Conservation (phyloP, 2,329 filamentous ascomycete species). For the Cercospora citrullina region DNA sequence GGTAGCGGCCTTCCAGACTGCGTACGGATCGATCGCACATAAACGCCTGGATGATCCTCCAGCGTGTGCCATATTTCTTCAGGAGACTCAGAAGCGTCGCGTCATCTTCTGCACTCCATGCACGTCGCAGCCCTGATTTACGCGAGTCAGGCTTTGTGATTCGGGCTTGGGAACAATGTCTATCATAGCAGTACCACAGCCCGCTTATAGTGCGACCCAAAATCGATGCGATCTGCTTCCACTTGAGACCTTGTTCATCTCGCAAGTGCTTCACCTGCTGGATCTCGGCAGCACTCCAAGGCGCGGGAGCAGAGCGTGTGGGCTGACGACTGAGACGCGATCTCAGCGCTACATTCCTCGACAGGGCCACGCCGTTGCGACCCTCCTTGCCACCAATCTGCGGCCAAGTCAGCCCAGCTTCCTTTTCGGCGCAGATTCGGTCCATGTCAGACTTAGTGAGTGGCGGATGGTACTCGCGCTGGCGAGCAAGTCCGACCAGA, state of each 20-base stretch:
- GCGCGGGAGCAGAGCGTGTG: background rate
- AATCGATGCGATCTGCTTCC: no score
- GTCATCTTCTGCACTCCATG: background rate
- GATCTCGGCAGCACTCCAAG: background rate
- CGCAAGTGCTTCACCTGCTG: background rate
- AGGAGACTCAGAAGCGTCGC: background rate
- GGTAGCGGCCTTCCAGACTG: background rate
- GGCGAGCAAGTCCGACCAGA: background rate
- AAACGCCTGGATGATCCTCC: background rate
- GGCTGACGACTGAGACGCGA: no score
- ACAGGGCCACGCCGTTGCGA: background rate
- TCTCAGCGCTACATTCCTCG: no score
- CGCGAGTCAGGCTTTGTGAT: background rate
- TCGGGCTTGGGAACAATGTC: background rate
- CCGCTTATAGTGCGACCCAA: no score
- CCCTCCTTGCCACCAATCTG: background rate
- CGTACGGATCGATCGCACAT: background rate
- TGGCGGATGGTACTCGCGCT: background rate
- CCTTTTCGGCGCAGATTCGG: background rate
- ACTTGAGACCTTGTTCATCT: background rate
- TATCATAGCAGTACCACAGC: no score
- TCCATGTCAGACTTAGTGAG: background rate
- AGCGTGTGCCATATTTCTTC: background rate
- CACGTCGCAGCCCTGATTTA: background rate
- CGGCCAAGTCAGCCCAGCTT: background rate